Percentiles rank a stretch among this genome's conserved stretches.
These are phyloP conservation scores for Penicillium subrubescens DNA, from an alignment of 495 filamentous ascomycete genomes.

Conservation along the genomic window DNA sequence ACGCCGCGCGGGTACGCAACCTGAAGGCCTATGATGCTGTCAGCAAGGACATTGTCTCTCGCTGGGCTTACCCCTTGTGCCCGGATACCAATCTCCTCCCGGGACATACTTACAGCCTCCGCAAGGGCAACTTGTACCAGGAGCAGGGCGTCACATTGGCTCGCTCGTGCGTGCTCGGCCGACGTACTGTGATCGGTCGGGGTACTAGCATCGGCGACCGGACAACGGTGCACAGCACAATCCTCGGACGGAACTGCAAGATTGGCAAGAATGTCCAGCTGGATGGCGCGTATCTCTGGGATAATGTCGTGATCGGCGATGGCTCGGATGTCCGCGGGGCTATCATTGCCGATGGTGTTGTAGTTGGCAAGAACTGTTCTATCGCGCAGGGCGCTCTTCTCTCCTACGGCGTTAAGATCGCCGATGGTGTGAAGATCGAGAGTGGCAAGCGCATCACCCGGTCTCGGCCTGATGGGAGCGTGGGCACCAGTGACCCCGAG, in stretches of 20 bases:
- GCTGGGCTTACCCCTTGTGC: constrained; percentile 92
- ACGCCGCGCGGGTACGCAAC: constrained; percentile 80
- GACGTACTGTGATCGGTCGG: constrained; percentile 73
- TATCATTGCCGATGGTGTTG: constrained; percentile 71
- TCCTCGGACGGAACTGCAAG: constrained; percentile 79
- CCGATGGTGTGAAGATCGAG: constrained; percentile 56
- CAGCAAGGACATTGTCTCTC: constrained; percentile 80
- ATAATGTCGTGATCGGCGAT: constrained; percentile 74
- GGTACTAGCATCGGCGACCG: constrained; percentile 75
- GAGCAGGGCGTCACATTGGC: constrained; percentile 72
- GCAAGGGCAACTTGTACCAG: constrained; percentile 67
- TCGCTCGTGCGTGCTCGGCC: constrained; percentile 65
- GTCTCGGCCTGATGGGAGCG: constrained; percentile 49
- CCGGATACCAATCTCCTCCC: constrained; percentile 84
- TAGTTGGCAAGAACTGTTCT: constrained; percentile 68
- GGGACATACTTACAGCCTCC: constrained; percentile 72
- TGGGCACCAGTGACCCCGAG: constrained; percentile 50
- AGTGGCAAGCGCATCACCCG: constrained; percentile 58
- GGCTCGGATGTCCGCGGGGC: constrained; percentile 67
- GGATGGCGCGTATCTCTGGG: constrained; percentile 87
- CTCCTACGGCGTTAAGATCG: constrained; percentile 75
- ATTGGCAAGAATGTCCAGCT: constrained; percentile 84
- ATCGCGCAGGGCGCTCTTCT: constrained; percentile 75
- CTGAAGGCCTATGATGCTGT: constrained; percentile 89
- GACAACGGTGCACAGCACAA: constrained; percentile 66